A percentile compares a stretch with the other conserved stretches of the same genome.
These are phyloP conservation scores for Golubevia pallescens DNA, from an alignment of 1,284 basidiomycete genomes.

Conservation along the genomic window DNA sequence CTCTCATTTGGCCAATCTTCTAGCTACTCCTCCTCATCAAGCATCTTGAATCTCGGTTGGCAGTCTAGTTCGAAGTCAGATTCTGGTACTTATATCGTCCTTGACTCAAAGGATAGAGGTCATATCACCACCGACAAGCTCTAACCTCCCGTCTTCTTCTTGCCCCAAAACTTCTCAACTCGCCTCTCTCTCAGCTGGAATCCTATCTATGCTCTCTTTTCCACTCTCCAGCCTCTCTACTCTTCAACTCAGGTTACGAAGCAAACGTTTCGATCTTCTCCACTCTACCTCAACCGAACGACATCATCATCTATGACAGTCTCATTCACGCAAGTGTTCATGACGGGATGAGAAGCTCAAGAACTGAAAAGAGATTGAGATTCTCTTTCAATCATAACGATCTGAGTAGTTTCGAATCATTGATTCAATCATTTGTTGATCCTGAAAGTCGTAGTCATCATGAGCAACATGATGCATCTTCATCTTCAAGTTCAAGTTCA, in stretches of 20 bases:
- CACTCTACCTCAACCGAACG: slow-evolving; percentile 78
- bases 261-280: slow-evolving; percentile 90
- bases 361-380: slow-evolving; percentile 66
- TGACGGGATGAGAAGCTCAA: slow-evolving; percentile 80
- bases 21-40: slow-evolving; percentile 72
- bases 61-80: slow-evolving; percentile 71
- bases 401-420: no score
- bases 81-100: no score
- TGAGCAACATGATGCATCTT: no score
- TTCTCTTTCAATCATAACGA: slow-evolving; percentile 78
- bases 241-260: slow-evolving; percentile 95
- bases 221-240: slow-evolving; percentile 69
- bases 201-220: slow-evolving; percentile 36
- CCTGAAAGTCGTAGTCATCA: no score
- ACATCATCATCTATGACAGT: slow-evolving; percentile 83
- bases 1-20: no score
- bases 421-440: no score
- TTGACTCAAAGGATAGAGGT: no score
- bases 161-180: no score
- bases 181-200: slow-evolving; percentile 22
- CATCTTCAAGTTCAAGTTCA: no score
- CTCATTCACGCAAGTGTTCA: slow-evolving; percentile 91
- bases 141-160: no score
- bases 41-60: slow-evolving; percentile 75
- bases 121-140: no score